Evolutionary conservation across 768 basidiomycete genomes (phyloP).

Genomic region (Pilatotrama ljubarskyi): DNA sequence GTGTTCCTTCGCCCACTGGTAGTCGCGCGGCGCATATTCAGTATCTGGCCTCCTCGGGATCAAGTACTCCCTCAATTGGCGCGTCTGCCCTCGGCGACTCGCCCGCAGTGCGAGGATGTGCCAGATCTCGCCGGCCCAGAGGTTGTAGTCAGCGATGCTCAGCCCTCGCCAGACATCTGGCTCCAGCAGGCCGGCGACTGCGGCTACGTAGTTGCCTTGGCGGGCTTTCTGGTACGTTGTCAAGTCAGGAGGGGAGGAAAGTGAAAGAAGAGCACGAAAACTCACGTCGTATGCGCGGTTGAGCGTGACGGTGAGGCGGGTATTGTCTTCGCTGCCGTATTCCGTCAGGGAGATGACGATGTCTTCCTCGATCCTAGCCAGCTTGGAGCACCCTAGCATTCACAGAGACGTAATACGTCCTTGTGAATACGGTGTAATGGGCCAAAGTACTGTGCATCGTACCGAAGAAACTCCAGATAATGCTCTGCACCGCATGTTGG

Average conservation of each 20-base stretch:
- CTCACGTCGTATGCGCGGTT: slow-evolving; percentile 70
- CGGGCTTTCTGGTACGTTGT: slow-evolving; percentile 54
- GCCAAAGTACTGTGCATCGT: slow-evolving; percentile 21
- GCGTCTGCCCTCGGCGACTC: slow-evolving; percentile 68
- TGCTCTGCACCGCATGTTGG: slow-evolving; percentile 71
- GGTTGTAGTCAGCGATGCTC: slow-evolving; percentile 59
- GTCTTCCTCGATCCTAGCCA: slow-evolving; percentile 68
- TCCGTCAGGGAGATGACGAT: slow-evolving; percentile 68
- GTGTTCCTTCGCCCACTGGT: slow-evolving; percentile 46
- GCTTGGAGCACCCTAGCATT: slow-evolving; percentile 66
- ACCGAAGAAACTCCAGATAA: slow-evolving; percentile 75
- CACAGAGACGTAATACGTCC: no score
- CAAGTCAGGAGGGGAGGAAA: not conserved
- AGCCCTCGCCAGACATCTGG: slow-evolving; percentile 72
- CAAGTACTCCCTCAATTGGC: slow-evolving; percentile 66
- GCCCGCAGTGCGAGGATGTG: slow-evolving; percentile 68
- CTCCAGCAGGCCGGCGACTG: slow-evolving; percentile 62
- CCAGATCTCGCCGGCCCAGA: slow-evolving; percentile 80
- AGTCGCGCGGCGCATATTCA: slow-evolving; percentile 54
- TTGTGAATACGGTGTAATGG: no score
- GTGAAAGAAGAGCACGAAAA: not conserved
- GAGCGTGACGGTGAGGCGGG: slow-evolving; percentile 56
- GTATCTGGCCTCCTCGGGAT: slow-evolving; percentile 59
- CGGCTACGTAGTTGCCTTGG: slow-evolving; percentile 65
- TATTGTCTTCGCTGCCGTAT: slow-evolving; percentile 58